Evolutionary conservation across 805 yeast genomes (phyloP).

Genomic region (Candida peoriensis): DNA sequence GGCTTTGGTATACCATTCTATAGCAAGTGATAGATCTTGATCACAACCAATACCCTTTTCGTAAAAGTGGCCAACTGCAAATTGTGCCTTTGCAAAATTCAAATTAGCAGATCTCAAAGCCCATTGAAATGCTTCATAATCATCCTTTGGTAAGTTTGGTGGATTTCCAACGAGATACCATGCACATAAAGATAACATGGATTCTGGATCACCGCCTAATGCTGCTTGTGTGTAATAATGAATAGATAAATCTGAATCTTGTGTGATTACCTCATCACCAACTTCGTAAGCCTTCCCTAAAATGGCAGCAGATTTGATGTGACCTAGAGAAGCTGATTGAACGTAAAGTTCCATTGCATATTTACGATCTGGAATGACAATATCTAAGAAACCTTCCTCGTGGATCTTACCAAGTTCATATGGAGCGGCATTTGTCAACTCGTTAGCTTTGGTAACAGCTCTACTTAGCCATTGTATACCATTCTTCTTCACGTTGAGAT

Average conservation of each 20-base stretch:
- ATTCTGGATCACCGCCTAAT: conserved; percentile 74
- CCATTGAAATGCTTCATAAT: conserved; percentile 90
- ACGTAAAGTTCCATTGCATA: conserved; percentile 85
- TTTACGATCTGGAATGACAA: conserved; percentile 73
- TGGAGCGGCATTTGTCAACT: conserved; percentile 88
- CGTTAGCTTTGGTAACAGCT: conserved; percentile 80
- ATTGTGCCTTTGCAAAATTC: conserved; percentile 78
- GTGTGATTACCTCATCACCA: conserved; percentile 61
- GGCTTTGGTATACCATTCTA: conserved; percentile 72
- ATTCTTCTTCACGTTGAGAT: conserved; percentile 64
- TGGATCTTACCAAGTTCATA: conserved; percentile 85
- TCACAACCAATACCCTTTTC: conserved; percentile 87
- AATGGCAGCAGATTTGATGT: conserved; percentile 70
- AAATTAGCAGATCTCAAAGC: conserved; percentile 79
- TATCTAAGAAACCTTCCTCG: conserved; percentile 79
- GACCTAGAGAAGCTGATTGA: conserved; percentile 86
- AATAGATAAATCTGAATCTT: conserved; percentile 77
- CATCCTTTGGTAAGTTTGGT: conserved; percentile 73
- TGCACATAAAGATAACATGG: conserved; percentile 93
- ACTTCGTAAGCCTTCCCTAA: conserved; percentile 82
- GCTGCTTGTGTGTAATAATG: conserved; percentile 95
- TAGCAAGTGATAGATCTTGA: conserved; percentile 49
- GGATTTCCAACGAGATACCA: conserved; percentile 94
- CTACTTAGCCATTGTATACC: conserved; percentile 93
- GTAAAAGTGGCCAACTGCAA: conserved; percentile 75